Evolutionary conservation across 257 asterid species (phyloP), one percentile per base, ranked within the genome.

Genomic region (Gardenia jasminoides): DNA sequence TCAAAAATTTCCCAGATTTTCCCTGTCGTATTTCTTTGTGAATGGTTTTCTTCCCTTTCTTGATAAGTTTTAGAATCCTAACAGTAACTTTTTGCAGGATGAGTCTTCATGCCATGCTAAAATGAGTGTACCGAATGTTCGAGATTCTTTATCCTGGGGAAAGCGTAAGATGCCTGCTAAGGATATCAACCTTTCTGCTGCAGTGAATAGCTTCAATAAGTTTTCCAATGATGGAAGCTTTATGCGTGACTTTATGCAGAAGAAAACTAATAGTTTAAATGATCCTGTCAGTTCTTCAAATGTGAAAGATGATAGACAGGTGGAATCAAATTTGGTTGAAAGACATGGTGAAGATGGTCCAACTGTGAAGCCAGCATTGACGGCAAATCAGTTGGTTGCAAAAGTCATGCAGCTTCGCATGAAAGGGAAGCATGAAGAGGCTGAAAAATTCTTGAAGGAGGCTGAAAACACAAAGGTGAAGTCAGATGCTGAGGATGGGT

Each of bases 361-460:
- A 70, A 69, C 70, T 8, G 80, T 79, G 69, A 87, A 79, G 76
- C 91, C 93, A 67, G 54, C 87, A 72, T 75, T 92, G 91, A 84
- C 90, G 74, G 97, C 97, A 39, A 95, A 95, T 84, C 99, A 95
- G 83, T 83, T 95, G 87, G 98, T 97, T 79, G 99, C 99, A 73
- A 95, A 89, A 86, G 97, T 90, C 80, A 79, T 95, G 88, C 99
- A 95, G 85, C 96, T 95, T 50, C 96, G 94, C 62, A 85, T 95
- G 98, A 93, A 90, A 85, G 99, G 98, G 86, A 92, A 89, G 84
- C 97, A 91, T 46, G 97, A 89, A 46, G 99, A 93, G 85, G 97
- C 99, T 7, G 97, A 92, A 64, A 91, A 87, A 80, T 86, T 95
- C 71, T 58, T 91, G 97, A 91, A 86, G 82, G 96, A 96, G 81